Evolutionary conservation across 352 stramenopile genomes (phyloP).

Genomic region (Thalassiosira pacifica): DNA sequence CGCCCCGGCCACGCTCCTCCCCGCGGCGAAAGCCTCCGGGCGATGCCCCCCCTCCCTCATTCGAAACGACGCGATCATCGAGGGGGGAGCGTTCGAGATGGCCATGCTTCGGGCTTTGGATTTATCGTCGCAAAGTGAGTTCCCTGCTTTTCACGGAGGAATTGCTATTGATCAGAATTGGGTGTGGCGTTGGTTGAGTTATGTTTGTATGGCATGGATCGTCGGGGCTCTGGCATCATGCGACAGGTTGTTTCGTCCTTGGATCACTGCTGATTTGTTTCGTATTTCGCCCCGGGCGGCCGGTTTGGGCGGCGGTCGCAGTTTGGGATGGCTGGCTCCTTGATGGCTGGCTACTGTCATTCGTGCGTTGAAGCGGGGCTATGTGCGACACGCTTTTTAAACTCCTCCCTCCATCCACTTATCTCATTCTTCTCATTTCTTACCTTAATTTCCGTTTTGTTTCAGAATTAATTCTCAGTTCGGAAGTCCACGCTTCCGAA

Average conservation of each 20-base stretch:
- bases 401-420: too few relatives aligned
- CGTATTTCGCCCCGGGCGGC: too few relatives aligned
- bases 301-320: background rate
- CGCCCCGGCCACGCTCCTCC: constrained; percentile 39
- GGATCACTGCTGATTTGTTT: too few relatives aligned
- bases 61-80: constrained; percentile 43
- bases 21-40: constrained; percentile 62
- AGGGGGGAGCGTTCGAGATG: constrained; percentile 69
- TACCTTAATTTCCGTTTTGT: background rate
- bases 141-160: constrained; percentile 16
- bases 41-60: constrained; percentile 78
- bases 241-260: too few relatives aligned
- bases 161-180: constrained; percentile 15
- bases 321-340: background rate
- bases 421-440: background rate
- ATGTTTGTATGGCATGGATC: too few relatives aligned
- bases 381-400: too few relatives aligned
- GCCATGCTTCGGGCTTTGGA: constrained; percentile 65
- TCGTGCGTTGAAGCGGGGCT: too few relatives aligned
- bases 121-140: constrained; percentile 32
- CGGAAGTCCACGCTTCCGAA: constrained; percentile 6
- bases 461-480: constrained; percentile 22
- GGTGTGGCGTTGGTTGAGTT: background rate
- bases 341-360: too few relatives aligned
- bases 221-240: too few relatives aligned